phyloP scores from a whole-genome alignment of 768 basidiomycete species.

The Psilocybe cubensis region DNA sequence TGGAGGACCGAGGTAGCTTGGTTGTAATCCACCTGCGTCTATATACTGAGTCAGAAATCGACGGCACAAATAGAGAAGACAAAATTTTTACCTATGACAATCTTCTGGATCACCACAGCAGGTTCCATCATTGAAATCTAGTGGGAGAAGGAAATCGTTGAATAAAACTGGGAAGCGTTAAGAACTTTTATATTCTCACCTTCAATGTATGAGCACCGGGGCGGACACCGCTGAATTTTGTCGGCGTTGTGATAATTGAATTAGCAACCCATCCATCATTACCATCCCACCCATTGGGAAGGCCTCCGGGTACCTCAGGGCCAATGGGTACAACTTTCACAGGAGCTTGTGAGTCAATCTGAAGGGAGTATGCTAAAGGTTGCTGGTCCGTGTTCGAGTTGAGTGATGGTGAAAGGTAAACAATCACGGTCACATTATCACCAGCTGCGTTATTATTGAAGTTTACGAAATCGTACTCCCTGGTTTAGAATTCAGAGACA shows the following conservation, averaged over 20 bases:
- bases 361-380: constrained; percentile 54
- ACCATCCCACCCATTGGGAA: constrained; percentile 51
- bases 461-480: constrained; percentile 68
- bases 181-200: no score
- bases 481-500: constrained; percentile 17
- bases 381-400: constrained; percentile 54
- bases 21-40: constrained; percentile 59
- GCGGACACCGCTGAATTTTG: constrained; percentile 39
- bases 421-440: constrained; percentile 51
- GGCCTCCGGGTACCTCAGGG: constrained; percentile 42
- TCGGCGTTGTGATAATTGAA: constrained; percentile 44
- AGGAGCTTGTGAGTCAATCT: constrained; percentile 47
- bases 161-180: no score
- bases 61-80: neutral
- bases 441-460: constrained; percentile 49
- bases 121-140: constrained; percentile 64
- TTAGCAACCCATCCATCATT: constrained; percentile 58
- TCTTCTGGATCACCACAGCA: constrained; percentile 62
- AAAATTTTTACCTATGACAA: constrained; percentile 60
- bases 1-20: constrained; percentile 67
- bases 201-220: constrained; percentile 66
- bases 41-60: neutral
- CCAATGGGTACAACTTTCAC: constrained; percentile 53
- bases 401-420: constrained; percentile 53
- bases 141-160: no score